Evolutionary conservation across 306 rosid genomes (phyloP), one percentile per base, ranked within the genome.

Genomic region (Begonia masoniana): DNA sequence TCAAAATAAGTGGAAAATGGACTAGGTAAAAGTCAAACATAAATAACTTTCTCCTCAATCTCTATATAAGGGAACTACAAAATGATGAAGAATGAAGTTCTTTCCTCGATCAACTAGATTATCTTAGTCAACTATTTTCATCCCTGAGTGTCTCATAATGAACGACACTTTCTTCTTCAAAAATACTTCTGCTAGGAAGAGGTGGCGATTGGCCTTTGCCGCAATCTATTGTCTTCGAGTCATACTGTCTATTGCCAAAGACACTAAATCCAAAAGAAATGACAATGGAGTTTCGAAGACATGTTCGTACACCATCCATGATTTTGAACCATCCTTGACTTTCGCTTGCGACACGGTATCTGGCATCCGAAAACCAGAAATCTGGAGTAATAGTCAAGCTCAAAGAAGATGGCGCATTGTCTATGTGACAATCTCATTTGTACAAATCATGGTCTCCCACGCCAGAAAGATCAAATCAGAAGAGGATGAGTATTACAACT

Each of bases 191-290:
- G 78, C 91, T 43, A 67, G 77, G 61, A 77, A 47, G 63, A 60
- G 87, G 11, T 79, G 87, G 93, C 81, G 93, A 60, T 72, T 74
- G 55, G 93, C 87, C 2, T 83, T 47, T 9, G 54, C 70, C 2
- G 76, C 77, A 10, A 75, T 83, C 50, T 80, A 69, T 52, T 76
- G 87, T 43, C 60, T 69, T 31, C 43, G 82, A 61, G 84, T 65
- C 43, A 68, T 77, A 76, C 63, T 75, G 48, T 66, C 82, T 36
- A 67, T 83, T 35, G 76, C 81, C 23, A 55, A 51, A 54, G 70
- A 75, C 50, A 26, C 69, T 58, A 52, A 70, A 46, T 60, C 67
- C 47, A 77, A 62, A 60, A 64, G 52, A 61, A 71, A 64, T 17
- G 50, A 42, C 23, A 24, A 39, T 59, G 15, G 65, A 13, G 63